Evolutionary conservation across 306 rosid genomes (phyloP), one percentile per base, ranked within the genome.

Genomic region (Lathyrus sativus): DNA sequence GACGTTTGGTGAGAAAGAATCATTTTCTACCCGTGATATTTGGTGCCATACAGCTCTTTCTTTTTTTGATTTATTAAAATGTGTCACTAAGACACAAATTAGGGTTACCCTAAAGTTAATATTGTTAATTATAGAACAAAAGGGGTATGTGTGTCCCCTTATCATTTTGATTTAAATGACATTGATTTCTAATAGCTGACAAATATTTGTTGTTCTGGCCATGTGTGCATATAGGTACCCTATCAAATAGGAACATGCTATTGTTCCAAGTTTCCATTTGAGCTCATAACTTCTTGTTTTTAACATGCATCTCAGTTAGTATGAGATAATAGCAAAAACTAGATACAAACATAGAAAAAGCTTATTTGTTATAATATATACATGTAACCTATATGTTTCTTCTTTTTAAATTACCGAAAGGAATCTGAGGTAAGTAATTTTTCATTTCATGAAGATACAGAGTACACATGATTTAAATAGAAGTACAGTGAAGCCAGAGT

Each of bases 21-120:
- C 45, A 62, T 76, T 70, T 75, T 73, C 60, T 7, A 67, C 43
- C 91, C 78, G 86, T 84, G 86, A 80, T 67, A 63, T 65, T 81
- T 78, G 86, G 74, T 76, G 69, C 68, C 59, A 74, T 54, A 75
- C 82, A 78, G 78, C 78, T 74, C 74, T 70, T 45, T 26, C 65
- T 72, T 78, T 83, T 83, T 78, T 74, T 35, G 39, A 35, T 5
- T 35, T 35, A 7, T 35, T 35, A 35, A 35, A 7, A 35, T 35
- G 39, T 7, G 39, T 35, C 39, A 35, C 2, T 35, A 35, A 7
- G 39, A 7, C 39, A 35, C 39, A 35, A 35, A 35, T 35, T 35
- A 35, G 39, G 39, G 82, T 60, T 70, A 33, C 80, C 45, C 33
- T 65, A 62, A 63, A 35, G 66, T 66, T 53, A 29, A 39, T 65